Conservation (phyloP, 805 yeast genomes). For the Candida nanaspora region DNA sequence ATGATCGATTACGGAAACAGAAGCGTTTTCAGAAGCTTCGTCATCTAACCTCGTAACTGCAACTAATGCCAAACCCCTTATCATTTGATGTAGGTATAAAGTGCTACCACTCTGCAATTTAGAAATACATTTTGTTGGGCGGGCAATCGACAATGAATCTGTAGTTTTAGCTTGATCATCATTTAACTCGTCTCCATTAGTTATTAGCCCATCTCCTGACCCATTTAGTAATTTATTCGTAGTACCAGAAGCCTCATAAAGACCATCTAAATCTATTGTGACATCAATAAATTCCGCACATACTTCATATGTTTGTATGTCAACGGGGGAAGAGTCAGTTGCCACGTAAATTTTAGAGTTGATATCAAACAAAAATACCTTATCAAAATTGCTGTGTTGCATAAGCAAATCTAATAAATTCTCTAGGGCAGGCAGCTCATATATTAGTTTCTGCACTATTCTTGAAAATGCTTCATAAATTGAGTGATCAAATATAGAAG, state of each 20-base stretch:
- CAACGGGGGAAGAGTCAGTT: constrained; percentile 93
- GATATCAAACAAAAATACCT: constrained; percentile 86
- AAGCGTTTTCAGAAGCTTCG: constrained; percentile 35
- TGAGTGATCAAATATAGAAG: constrained; percentile 92
- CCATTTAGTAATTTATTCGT: constrained; percentile 1
- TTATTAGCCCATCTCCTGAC: neutral
- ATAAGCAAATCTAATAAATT: constrained; percentile 83
- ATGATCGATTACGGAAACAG: constrained; percentile 72
- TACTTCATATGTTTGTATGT: constrained; percentile 90
- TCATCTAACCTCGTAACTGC: constrained; percentile 72
- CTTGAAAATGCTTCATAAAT: constrained; percentile 93
- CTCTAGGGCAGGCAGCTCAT: constrained; percentile 83
- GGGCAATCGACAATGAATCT: constrained; percentile 3
- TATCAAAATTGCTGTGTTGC: constrained; percentile 85
- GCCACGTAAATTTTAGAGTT: constrained; percentile 92
- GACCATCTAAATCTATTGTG: constrained; percentile 76
- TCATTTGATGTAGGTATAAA: constrained; percentile 82
- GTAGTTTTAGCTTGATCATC: neutral
- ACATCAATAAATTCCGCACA: constrained; percentile 97
- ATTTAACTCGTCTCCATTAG: neutral
- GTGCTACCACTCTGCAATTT: constrained; percentile 78
- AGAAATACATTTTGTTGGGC: constrained; percentile 51
- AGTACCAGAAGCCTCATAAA: constrained; percentile 34
- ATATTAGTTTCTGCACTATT: constrained; percentile 84
- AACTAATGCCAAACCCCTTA: constrained; percentile 85